These are phyloP conservation scores for Venturia aucupariae DNA, from an alignment of 2,329 filamentous ascomycete genomes.

Conservation along the genomic window DNA sequence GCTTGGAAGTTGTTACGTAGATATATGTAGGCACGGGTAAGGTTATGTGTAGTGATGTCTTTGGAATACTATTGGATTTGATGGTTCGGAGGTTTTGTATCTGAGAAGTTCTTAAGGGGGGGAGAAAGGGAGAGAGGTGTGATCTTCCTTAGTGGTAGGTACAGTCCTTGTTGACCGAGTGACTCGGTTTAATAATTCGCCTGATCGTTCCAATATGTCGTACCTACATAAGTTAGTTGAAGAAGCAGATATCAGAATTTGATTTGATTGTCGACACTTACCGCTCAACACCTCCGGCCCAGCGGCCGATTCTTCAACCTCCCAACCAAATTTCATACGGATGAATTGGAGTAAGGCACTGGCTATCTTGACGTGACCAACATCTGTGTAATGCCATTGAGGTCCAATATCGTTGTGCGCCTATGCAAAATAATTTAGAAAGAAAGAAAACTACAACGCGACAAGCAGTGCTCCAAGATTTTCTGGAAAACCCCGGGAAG, in stretches of 20 bases:
- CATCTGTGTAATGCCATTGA: constrained; percentile 51
- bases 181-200: not conserved
- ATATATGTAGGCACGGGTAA: no score
- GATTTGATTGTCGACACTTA: not conserved
- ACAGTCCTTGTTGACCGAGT: no score
- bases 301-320: constrained; percentile 38
- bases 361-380: constrained; percentile 52
- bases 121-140: no score
- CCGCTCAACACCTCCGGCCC: constrained; percentile 43
- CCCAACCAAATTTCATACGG: constrained; percentile 47
- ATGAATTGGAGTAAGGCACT: constrained; percentile 52
- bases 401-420: constrained; percentile 26
- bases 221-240: not conserved
- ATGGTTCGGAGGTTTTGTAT: no score
- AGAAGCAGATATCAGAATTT: not conserved
- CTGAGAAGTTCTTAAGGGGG: no score
- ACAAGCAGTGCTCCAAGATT: no score
- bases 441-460: no score
- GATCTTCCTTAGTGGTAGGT: no score
- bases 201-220: constrained; percentile 1
- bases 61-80: no score
- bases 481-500: no score
- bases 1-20: no score
- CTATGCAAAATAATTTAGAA: not conserved
- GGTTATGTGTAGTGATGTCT: no score